Evolutionary conservation across 495 filamentous ascomycete species (phyloP).

Genomic region (Penicillium paradoxum): DNA sequence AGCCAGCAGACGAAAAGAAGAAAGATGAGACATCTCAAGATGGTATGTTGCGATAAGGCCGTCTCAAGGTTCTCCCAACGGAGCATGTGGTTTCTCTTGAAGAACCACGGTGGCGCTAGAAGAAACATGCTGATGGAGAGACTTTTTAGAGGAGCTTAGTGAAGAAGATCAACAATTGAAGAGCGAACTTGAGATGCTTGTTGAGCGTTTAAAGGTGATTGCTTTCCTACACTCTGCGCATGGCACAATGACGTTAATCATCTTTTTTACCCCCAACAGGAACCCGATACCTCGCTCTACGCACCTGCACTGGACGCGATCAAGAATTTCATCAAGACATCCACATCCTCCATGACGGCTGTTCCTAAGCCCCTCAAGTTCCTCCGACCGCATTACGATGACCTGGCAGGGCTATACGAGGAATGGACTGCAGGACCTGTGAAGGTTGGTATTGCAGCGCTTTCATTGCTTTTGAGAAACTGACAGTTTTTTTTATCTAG

Average conservation of each 20-base stretch:
- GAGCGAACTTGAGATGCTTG: constrained; percentile 96
- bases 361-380: constrained; percentile 99
- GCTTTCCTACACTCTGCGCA: background rate
- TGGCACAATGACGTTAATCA: constrained; percentile 23
- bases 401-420: constrained; percentile 79
- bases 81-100: constrained; percentile 9
- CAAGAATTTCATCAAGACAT: constrained; percentile 96
- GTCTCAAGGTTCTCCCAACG: background rate
- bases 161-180: constrained; percentile 98
- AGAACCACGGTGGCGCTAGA: background rate
- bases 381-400: constrained; percentile 89
- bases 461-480: background rate
- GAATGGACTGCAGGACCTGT: constrained; percentile 77
- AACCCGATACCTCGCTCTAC: constrained; percentile 82
- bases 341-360: constrained; percentile 97
- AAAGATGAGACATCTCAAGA: constrained; percentile 60
- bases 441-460: constrained; percentile 51
- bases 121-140: constrained; percentile 6
- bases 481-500: constrained; percentile 28
- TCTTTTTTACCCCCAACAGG: constrained; percentile 47
- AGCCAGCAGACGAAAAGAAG: constrained; percentile 68
- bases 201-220: constrained; percentile 83
- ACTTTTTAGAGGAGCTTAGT: constrained; percentile 74
- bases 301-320: constrained; percentile 88
- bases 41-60: constrained; percentile 37